Base-by-base conservation (phyloP, 2,329 filamentous ascomycete species). In the Pyrenophora tritici-repentis region DNA sequence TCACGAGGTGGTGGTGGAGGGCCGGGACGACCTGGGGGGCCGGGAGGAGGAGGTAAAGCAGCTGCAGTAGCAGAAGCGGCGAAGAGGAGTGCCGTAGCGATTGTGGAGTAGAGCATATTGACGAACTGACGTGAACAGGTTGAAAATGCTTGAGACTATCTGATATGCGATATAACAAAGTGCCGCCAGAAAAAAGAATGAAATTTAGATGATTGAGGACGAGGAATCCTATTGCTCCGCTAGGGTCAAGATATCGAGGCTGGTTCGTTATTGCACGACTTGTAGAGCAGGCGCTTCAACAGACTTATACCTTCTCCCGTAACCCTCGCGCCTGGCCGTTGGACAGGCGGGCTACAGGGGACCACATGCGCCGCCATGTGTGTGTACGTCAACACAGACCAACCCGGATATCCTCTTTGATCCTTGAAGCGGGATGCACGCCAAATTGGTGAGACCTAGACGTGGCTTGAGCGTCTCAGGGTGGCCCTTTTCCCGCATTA, bases 381-480 rank as follows among this genome's bases (percentile, higher is more conserved):
- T 59, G 68, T 65, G 67, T 62, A 61, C 47, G 45, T 56, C 47
- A 53, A 56, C 61, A 62, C 60, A 59, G 60, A 53, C 62, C 58
- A 49, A 43, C 58, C 58, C 53, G 47, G 41, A 53, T 41, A 47
- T 43, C 18, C 44, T 46, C 38, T 50, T 51, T 52, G 34, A 62
- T 51, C 64, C 59, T 59, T 53, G 59, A 62, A 64, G 61, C 63
- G 55, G 65, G 50, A 50, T 67, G 66, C 63, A 66, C 34, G 56
- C 56, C 60, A 64, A 62, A 65, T 65, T 68, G 61, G 55, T 67
- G 65, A 65, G 57, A 66, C 65, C 54, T 59, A 50, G 59, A 49
- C 59, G 61, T 64, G 54, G 50, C 61, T 56, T 59, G 67, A 67
- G 66, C 61, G 61, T 50, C 43, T 53, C 56, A 63, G 58, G 62